Evolutionary conservation across 768 basidiomycete genomes (phyloP).

Genomic region (Russula earlei): DNA sequence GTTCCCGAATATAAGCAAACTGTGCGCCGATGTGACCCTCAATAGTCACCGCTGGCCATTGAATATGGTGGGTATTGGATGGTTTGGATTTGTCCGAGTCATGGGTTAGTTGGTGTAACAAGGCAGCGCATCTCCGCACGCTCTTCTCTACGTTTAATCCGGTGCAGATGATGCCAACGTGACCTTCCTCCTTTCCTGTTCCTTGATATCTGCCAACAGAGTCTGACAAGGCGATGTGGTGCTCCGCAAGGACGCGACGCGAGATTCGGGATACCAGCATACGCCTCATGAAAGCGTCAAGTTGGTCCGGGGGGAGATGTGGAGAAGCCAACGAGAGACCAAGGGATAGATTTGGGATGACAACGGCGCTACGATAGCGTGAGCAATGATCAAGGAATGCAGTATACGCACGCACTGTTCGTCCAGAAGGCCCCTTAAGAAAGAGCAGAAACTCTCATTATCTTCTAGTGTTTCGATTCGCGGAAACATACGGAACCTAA

Average conservation of each 20-base stretch:
- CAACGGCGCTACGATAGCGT: conserved; percentile 42
- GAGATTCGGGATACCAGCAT: conserved; percentile 91
- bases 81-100: conserved; percentile 31
- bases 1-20: conserved; percentile 81
- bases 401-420: conserved; percentile 56
- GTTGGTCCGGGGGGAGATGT: conserved; percentile 62
- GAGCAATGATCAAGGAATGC: neutral
- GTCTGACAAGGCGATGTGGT: conserved; percentile 75
- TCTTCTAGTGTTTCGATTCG: conserved; percentile 61
- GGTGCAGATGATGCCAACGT: conserved; percentile 83
- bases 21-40: conserved; percentile 63
- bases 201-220: conserved; percentile 31
- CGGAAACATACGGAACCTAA: conserved; percentile 49
- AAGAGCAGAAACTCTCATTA: conserved; percentile 71
- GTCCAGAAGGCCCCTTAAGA: conserved; percentile 51
- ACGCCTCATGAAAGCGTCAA: conserved; percentile 82
- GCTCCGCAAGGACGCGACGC: conserved; percentile 79
- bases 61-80: conserved; percentile 24
- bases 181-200: conserved; percentile 30
- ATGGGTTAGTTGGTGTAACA: conserved; percentile 43
- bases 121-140: conserved; percentile 55
- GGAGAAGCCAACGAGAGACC: conserved; percentile 81
- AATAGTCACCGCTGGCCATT: conserved; percentile 56
- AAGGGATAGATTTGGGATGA: conserved; percentile 74
- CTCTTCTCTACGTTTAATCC: conserved; percentile 58